These are phyloP conservation scores for Hypsizygus marmoreus DNA, from an alignment of 768 basidiomycete genomes.

Conservation along the genomic window DNA sequence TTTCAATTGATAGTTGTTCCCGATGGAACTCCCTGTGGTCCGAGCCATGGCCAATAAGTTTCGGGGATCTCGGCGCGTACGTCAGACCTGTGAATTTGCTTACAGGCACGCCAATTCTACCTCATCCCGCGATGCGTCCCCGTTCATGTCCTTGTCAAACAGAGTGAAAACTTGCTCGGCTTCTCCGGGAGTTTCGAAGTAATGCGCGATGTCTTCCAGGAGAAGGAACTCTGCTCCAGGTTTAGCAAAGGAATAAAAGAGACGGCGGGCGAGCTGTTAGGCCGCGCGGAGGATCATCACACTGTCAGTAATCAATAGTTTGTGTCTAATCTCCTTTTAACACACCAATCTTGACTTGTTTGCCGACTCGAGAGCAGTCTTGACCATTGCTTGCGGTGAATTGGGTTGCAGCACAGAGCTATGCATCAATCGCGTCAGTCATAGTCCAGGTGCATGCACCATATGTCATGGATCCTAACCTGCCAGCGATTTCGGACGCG, in stretches of 20 bases:
- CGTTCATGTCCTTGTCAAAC: conserved; percentile 74
- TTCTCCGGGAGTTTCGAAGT: conserved; percentile 67
- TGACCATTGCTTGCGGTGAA: conserved; percentile 79
- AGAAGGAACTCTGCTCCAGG: conserved; percentile 58
- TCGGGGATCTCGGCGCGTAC: conserved; percentile 6
- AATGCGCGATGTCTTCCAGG: conserved; percentile 69
- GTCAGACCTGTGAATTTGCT: conserved; percentile 21
- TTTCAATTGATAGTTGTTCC: conserved; percentile 81
- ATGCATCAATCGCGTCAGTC: conserved; percentile 5
- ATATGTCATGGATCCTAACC: conserved; percentile 26
- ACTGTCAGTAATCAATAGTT: too few relatives aligned
- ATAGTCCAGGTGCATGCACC: not conserved
- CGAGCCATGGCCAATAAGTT: conserved; percentile 8
- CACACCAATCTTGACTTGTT: conserved; percentile 75
- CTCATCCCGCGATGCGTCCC: conserved; percentile 71
- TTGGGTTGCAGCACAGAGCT: conserved; percentile 87
- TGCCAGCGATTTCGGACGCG: conserved; percentile 56
- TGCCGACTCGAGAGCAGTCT: conserved; percentile 73
- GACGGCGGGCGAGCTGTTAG: conserved; percentile 77
- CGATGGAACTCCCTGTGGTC: conserved; percentile 71
- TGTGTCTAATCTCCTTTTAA: too few relatives aligned
- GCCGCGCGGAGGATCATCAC: not conserved
- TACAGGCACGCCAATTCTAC: conserved; percentile 75
- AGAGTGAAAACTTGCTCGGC: conserved; percentile 67
- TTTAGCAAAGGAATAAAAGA: conserved; percentile 84